A percentile compares a stretch with the other conserved stretches of the same genome.
phyloP scores from a whole-genome alignment of 2,329 filamentous ascomycete species.

The Epichloe amarillans region DNA sequence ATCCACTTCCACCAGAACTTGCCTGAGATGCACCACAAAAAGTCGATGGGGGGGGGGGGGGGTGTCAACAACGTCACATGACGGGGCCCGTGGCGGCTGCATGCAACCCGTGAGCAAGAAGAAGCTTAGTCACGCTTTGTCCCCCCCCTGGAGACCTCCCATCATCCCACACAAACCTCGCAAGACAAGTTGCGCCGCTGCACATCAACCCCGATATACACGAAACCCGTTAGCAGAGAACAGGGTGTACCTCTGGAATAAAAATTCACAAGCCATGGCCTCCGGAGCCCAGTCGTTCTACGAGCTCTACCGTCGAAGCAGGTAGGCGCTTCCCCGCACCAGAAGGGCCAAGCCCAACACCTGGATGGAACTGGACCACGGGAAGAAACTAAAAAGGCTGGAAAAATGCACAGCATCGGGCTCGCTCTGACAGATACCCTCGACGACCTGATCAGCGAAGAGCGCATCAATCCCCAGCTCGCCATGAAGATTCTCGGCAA shows the following conservation, averaged over 20 bases:
- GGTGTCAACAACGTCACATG: constrained; percentile 26
- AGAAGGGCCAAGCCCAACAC: background rate
- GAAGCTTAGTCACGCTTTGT: background rate
- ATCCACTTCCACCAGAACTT: background rate
- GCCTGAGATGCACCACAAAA: background rate
- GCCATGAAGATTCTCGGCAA: constrained; percentile 97
- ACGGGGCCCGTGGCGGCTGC: constrained; percentile 8
- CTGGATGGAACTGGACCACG: background rate
- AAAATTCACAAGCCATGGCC: constrained; percentile 31
- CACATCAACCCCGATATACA: background rate
- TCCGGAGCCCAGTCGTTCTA: constrained; percentile 52
- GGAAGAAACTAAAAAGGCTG: background rate
- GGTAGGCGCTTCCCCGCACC: constrained; percentile 44
- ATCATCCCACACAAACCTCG: constrained; percentile 2
- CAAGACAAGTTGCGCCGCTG: background rate
- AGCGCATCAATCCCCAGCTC: constrained; percentile 91
- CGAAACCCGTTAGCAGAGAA: background rate
- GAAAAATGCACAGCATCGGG: constrained; percentile 56
- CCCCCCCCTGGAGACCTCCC: background rate
- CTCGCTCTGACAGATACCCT: constrained; percentile 90
- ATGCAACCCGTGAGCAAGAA: background rate
- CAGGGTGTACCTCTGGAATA: background rate
- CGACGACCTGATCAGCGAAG: constrained; percentile 87
- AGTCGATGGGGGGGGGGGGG: background rate
- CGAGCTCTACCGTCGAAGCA: constrained; percentile 96